Conservation (phyloP, 2,329 filamentous ascomycete genomes). For the Thermomyces lanuginosus region DNA sequence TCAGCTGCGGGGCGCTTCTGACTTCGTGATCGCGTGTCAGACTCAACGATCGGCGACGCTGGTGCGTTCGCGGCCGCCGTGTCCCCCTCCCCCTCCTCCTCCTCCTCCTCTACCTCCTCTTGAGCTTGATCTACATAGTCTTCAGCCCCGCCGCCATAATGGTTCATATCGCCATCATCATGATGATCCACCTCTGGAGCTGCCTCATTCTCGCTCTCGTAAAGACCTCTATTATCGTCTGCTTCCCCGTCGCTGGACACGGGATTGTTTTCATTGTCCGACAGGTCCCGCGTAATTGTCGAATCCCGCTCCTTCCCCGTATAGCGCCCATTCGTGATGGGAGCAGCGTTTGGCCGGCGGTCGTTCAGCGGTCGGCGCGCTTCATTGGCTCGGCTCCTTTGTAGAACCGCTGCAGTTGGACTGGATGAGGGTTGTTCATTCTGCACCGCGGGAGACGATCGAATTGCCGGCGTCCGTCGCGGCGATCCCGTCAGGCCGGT, state of each 20-base stretch:
- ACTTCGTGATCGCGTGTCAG: constrained; percentile 7
- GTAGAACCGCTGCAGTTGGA: constrained; percentile 19
- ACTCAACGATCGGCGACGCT: constrained; percentile 6
- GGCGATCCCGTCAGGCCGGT: constrained; percentile 27
- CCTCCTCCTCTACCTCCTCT: constrained; percentile 8
- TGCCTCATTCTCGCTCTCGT: constrained; percentile 4
- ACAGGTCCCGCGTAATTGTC: constrained; percentile 15
- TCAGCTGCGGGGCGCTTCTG: constrained; percentile 8
- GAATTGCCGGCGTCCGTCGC: constrained; percentile 25
- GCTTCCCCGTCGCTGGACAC: constrained; percentile 19
- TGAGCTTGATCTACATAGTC: constrained; percentile 8
- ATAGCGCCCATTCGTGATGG: constrained; percentile 11
- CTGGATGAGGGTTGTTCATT: constrained; percentile 22
- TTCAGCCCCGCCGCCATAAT: constrained; percentile 10
- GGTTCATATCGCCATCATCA: constrained; percentile 3
- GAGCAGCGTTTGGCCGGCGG: constrained; percentile 19
- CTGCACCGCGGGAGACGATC: constrained; percentile 25
- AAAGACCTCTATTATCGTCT: constrained; percentile 12
- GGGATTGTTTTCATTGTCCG: constrained; percentile 18
- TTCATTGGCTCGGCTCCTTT: constrained; percentile 9
- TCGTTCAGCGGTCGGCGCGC: constrained; percentile 21
- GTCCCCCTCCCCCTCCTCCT: constrained; percentile 9
- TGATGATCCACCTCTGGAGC: constrained; percentile 3
- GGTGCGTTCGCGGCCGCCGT: too few relatives aligned
- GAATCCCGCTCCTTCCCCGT: constrained; percentile 11